Base-by-base conservation (phyloP, 192 early-diverging fungal species). In the Ambispora gerdemannii region DNA sequence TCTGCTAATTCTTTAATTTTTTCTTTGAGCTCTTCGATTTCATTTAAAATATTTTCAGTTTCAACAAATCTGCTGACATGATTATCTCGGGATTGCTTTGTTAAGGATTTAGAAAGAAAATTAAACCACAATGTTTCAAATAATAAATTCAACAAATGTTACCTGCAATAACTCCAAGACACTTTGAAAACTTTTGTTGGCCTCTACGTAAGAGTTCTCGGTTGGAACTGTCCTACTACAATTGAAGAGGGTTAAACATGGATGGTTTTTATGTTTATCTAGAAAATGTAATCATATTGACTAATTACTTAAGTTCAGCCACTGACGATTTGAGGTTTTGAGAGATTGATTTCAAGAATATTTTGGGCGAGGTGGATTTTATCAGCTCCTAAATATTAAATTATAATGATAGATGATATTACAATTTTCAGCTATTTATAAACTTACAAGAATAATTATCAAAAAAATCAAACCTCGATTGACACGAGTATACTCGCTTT, bases 11-110 rank as follows among this genome's bases (percentile, higher is more conserved):
- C 22, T 22, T 56, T 0, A 22, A 69, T 69, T 20, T 69, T 36
- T 35, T 69, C 51, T 3, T 36, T 58, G 4, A 69, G 4, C 15
- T 27, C 31, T 17, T 34, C 8, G 15, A 69, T 69, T 25, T 69
- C 13, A 19, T 56, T 69, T n/a, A 69, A 30, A n/a, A 69, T 69
- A 22, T 27, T 33, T 43, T 69, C 67, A 15, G 47, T 55, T 25
- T 58, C 51, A 35, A 69, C 27, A 31, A 69, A 69, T 13, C 28
- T 69, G 4, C 17, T n/a, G 15, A 50, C 22, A 4, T 69, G 67
- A 38, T 35, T 51, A 30, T 33, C 27, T 32, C 15, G 17, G 31
- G 13, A 50, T 67, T 50, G 47, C 65, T 67, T 27, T 47, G 34
- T 59, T 31, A 59, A 0, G 38, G 15, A 15, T 43, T 15, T 15